Conservation (phyloP, 2,329 filamentous ascomycete species). For the Chaetomiaceae sp. region DNA sequence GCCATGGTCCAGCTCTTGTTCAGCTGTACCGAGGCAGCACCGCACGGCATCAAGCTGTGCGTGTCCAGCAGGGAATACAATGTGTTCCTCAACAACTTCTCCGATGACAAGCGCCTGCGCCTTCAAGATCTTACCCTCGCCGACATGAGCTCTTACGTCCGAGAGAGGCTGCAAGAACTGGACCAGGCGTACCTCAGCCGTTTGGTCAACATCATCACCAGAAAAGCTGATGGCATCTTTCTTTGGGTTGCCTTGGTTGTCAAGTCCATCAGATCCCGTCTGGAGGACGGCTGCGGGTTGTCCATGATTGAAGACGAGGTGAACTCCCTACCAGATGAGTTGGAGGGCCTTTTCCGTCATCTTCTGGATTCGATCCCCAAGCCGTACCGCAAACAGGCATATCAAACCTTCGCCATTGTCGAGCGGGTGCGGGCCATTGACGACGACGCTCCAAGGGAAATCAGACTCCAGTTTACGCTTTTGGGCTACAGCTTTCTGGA, state of each 20-base stretch:
- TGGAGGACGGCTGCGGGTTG: not conserved
- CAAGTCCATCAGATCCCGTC: not conserved
- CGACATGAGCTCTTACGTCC: conserved; percentile 16
- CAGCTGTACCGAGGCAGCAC: conserved; percentile 2
- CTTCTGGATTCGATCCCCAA: not conserved
- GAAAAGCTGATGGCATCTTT: not conserved
- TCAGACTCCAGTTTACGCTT: not conserved
- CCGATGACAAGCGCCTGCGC: conserved; percentile 1
- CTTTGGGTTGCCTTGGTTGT: conserved; percentile 3
- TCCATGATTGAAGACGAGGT: not conserved
- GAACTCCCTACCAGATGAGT: not conserved
- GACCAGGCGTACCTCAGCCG: not conserved
- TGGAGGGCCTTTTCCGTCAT: not conserved
- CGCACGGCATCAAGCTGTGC: conserved; percentile 18
- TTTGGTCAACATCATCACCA: not conserved
- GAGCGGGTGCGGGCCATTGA: too few species aligned
- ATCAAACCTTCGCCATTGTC: conserved; percentile 1
- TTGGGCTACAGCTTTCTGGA: not conserved
- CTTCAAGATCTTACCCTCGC: conserved; percentile 21
- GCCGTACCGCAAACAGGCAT: not conserved
- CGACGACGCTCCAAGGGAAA: too few species aligned
- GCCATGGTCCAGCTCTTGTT: conserved; percentile 15
- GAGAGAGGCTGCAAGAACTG: not conserved
- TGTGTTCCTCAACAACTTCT: conserved; percentile 23
- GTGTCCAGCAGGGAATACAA: conserved; percentile 25